Percentiles rank a stretch among this genome's conserved stretches.
Conservation (phyloP, 2,329 filamentous ascomycete species). For the Pseudogymnoascus sp. region DNA sequence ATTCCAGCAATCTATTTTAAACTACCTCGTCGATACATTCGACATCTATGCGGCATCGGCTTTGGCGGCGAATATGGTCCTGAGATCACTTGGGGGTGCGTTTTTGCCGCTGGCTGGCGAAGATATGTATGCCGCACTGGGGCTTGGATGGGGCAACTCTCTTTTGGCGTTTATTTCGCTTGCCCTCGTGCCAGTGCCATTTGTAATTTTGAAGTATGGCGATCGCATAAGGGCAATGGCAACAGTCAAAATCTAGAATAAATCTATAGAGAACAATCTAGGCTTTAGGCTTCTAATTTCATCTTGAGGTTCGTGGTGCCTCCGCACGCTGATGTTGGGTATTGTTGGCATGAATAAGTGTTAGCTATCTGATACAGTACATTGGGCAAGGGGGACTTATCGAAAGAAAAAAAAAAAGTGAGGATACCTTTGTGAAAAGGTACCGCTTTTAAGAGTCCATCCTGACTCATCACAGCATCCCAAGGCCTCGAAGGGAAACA, state of each 20-base stretch:
- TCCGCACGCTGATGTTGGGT: not conserved
- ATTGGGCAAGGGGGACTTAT: not conserved
- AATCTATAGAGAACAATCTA: not conserved
- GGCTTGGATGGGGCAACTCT: slow-evolving; percentile 44
- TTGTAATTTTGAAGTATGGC: slow-evolving; percentile 26
- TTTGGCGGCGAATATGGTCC: slow-evolving; percentile 54
- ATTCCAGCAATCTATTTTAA: slow-evolving; percentile 32
- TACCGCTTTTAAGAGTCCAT: slow-evolving; percentile 2
- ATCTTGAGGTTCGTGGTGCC: not conserved
- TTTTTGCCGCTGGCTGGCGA: slow-evolving; percentile 53
- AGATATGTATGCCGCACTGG: slow-evolving; percentile 35
- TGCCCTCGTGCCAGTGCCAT: slow-evolving; percentile 23
- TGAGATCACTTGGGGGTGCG: slow-evolving; percentile 56
- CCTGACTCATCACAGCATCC: slow-evolving; percentile 5
- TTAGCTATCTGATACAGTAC: not conserved
- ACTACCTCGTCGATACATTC: slow-evolving; percentile 41
- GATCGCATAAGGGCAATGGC: slow-evolving; percentile 17
- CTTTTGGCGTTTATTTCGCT: slow-evolving; percentile 43
- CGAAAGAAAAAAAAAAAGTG: not conserved
- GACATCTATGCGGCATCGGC: slow-evolving; percentile 37
- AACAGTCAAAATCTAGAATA: not conserved
- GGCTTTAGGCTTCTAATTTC: not conserved
- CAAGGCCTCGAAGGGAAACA: not conserved
- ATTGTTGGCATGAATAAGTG: not conserved
- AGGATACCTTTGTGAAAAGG: not conserved